Conservation (phyloP, 768 basidiomycete species). For the Russula virescens region DNA sequence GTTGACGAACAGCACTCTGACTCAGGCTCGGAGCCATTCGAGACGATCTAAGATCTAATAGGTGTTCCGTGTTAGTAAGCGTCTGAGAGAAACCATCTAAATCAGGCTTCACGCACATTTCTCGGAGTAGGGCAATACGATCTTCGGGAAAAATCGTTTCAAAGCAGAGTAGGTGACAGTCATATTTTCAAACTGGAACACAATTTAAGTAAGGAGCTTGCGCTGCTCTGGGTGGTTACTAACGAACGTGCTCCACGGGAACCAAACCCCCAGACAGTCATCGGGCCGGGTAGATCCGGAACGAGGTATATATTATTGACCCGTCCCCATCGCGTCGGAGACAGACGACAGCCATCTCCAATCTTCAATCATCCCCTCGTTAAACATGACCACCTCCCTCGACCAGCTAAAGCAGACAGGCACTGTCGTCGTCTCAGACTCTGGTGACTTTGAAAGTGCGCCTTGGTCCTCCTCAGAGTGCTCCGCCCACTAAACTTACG, state of each 20-base stretch:
- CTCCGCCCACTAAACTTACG: constrained; percentile 18
- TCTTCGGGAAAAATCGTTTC: neutral
- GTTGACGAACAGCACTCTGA: too few relatives aligned
- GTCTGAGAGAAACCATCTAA: neutral
- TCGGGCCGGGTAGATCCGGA: constrained; percentile 13
- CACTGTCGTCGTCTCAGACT: constrained; percentile 96
- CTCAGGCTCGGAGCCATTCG: too few relatives aligned
- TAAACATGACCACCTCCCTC: constrained; percentile 66
- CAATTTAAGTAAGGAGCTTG: too few relatives aligned
- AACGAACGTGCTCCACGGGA: too few relatives aligned
- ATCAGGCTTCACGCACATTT: neutral
- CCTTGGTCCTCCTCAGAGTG: constrained; percentile 1
- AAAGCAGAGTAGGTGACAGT: neutral
- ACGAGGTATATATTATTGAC: constrained; percentile 13
- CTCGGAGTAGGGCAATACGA: too few relatives aligned
- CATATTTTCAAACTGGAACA: too few relatives aligned
- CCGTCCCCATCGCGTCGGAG: neutral
- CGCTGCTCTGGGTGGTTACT: too few relatives aligned
- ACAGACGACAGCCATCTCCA: neutral
- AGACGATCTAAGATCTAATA: neutral
- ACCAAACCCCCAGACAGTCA: neutral
- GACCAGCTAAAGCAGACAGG: constrained; percentile 85
- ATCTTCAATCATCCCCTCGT: neutral
- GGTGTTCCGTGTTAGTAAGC: neutral
- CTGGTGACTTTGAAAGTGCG: constrained; percentile 87